Conservation (phyloP, 2,329 filamentous ascomycete species). For the Aspergillus melleus region DNA sequence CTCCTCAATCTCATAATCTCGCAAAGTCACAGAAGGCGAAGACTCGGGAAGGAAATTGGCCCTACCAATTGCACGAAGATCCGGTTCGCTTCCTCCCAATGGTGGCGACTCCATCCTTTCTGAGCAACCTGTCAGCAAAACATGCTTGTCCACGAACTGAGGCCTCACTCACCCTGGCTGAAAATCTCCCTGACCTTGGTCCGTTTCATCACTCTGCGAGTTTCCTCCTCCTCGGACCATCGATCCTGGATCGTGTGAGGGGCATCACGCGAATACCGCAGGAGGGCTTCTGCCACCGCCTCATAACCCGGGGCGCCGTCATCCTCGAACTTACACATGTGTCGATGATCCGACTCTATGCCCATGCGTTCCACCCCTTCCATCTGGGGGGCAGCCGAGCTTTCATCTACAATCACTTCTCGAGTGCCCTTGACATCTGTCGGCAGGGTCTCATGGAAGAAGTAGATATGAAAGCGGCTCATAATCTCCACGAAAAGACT, state of each 20-base stretch:
- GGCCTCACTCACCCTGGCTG: conserved; percentile 27
- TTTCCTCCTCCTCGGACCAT: conserved; percentile 60
- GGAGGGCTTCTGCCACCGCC: conserved; percentile 50
- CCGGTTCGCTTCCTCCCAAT: conserved; percentile 25
- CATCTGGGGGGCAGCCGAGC: conserved; percentile 67
- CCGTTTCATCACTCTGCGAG: conserved; percentile 36
- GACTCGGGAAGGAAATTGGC: conserved; percentile 31
- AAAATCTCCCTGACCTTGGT: conserved; percentile 41
- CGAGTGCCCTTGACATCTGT: conserved; percentile 67
- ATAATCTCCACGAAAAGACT: conserved; percentile 71
- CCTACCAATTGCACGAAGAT: conserved; percentile 35
- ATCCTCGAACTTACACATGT: conserved; percentile 71
- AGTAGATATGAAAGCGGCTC: conserved; percentile 69
- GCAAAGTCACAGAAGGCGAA: conserved; percentile 28
- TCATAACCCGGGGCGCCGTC: conserved; percentile 66
- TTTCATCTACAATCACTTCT: conserved; percentile 66
- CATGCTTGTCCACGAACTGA: not conserved
- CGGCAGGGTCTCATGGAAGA: conserved; percentile 73
- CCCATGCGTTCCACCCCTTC: conserved; percentile 71
- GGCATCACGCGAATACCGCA: conserved; percentile 52
- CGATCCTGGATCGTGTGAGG: conserved; percentile 55
- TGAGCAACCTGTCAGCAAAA: not conserved
- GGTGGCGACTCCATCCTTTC: conserved; percentile 11
- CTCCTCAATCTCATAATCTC: conserved; percentile 42
- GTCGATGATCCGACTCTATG: conserved; percentile 70